Evolutionary conservation across 495 filamentous ascomycete genomes (phyloP).

Genomic region (Lineolata rhizophorae): DNA sequence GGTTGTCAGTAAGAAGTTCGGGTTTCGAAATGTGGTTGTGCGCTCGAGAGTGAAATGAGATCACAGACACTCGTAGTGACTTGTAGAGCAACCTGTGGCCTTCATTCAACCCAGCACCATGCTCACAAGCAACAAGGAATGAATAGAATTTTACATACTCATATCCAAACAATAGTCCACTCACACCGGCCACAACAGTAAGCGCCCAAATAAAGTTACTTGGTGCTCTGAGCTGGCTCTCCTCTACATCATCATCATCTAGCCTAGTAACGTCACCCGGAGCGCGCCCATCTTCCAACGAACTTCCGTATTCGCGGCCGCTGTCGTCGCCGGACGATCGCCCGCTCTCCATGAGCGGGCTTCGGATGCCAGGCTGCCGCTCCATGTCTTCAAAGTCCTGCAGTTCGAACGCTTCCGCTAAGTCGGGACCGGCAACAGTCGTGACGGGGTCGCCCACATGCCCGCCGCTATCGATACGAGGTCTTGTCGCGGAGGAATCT

Average conservation of each 20-base stretch:
- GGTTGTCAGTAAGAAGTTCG: slow-evolving; percentile 1
- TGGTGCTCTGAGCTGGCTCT: slow-evolving; percentile 5
- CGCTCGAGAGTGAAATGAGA: background rate
- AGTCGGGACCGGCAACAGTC: too few relatives aligned
- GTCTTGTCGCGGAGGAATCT: too few relatives aligned
- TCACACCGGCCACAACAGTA: slow-evolving; percentile 63
- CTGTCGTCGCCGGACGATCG: background rate
- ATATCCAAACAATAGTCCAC: slow-evolving; percentile 77
- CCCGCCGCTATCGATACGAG: too few relatives aligned
- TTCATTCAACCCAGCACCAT: too few relatives aligned
- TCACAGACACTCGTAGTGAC: too few relatives aligned
- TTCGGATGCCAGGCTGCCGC: too few relatives aligned
- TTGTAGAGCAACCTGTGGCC: background rate
- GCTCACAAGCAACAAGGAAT: too few relatives aligned
- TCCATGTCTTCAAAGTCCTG: too few relatives aligned
- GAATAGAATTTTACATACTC: too few relatives aligned
- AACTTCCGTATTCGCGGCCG: background rate
- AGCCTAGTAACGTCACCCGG: background rate
- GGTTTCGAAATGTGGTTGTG: background rate
- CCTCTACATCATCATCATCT: slow-evolving; percentile 4
- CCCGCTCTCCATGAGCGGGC: too few relatives aligned
- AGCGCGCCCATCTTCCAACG: background rate
- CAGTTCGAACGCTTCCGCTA: too few relatives aligned
- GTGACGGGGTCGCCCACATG: too few relatives aligned
- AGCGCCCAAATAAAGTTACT: slow-evolving; percentile 43